Evolutionary conservation across 805 yeast genomes (phyloP).

Genomic region (Kazachstania kunashirensis): DNA sequence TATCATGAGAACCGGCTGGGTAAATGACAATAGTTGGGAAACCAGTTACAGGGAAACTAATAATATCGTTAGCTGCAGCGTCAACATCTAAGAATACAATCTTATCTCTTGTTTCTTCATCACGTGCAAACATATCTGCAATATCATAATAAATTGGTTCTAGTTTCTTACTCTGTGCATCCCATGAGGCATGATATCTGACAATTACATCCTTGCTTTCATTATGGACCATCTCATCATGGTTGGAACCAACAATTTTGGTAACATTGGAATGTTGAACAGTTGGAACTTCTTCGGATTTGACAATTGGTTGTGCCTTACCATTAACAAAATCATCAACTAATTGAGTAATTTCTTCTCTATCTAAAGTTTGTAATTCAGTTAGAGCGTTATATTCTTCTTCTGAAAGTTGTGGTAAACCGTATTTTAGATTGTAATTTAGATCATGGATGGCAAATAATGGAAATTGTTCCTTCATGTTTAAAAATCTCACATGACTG

Average conservation of each 20-base stretch:
- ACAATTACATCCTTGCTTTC: constrained; percentile 62
- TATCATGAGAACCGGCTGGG: constrained; percentile 73
- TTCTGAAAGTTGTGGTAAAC: constrained; percentile 47
- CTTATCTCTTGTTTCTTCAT: constrained; percentile 39
- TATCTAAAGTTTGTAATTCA: constrained; percentile 34
- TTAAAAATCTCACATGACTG: constrained; percentile 76
- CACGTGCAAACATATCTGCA: constrained; percentile 54
- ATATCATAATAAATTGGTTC: constrained; percentile 85
- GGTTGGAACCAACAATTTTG: constrained; percentile 76
- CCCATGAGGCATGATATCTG: constrained; percentile 95
- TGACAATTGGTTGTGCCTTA: constrained; percentile 58
- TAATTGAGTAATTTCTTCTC: constrained; percentile 47
- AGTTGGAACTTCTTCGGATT: constrained; percentile 81
- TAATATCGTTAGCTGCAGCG: constrained; percentile 80
- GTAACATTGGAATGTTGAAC: constrained; percentile 64
- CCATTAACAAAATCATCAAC: constrained; percentile 57
- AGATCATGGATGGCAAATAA: constrained; percentile 80
- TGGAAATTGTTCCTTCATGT: constrained; percentile 80
- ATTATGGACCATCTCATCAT: constrained; percentile 56
- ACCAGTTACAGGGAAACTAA: constrained; percentile 65
- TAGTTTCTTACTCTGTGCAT: constrained; percentile 89
- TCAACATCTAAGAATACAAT: constrained; percentile 80
- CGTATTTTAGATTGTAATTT: constrained; percentile 61
- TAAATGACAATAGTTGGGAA: constrained; percentile 88
- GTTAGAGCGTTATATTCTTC: constrained; percentile 20